Conservation (phyloP, 2,329 filamentous ascomycete genomes). For the Tympanopsis confertula region DNA sequence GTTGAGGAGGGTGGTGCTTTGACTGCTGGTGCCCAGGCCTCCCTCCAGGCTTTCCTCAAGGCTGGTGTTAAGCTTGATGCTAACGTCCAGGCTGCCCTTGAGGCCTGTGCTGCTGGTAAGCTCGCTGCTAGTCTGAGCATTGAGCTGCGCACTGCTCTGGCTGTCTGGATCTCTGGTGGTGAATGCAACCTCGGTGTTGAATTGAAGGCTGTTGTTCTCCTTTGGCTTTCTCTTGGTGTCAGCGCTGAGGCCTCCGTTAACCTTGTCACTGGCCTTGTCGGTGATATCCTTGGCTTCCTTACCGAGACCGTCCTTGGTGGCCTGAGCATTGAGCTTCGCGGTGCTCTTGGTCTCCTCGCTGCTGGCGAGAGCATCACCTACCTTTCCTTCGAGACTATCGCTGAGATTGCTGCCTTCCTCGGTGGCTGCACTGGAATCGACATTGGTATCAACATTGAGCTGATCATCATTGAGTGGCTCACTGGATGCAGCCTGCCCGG, state of each 20-base stretch:
- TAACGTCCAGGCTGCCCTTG: slow-evolving; percentile 14
- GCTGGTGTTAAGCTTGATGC: slow-evolving; percentile 14
- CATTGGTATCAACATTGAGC: not conserved
- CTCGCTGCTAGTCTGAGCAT: slow-evolving; percentile 8
- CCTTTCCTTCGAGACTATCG: slow-evolving; percentile 16
- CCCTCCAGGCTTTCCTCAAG: slow-evolving; percentile 18
- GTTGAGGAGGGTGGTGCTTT: slow-evolving; percentile 16
- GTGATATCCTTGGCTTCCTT: slow-evolving; percentile 16
- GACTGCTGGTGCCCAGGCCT: slow-evolving; percentile 13
- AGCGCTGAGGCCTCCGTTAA: slow-evolving; percentile 13
- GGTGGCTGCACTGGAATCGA: slow-evolving; percentile 9
- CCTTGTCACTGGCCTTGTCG: slow-evolving; percentile 13
- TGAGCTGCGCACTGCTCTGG: slow-evolving; percentile 16
- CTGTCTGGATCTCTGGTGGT: slow-evolving; percentile 16
- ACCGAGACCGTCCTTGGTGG: slow-evolving; percentile 1
- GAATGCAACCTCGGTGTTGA: slow-evolving; percentile 18
- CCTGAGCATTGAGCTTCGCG: slow-evolving; percentile 8
- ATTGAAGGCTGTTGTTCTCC: slow-evolving; percentile 19
- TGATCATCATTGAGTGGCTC: not conserved
- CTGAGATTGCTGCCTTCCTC: slow-evolving; percentile 21
- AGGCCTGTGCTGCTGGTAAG: slow-evolving; percentile 14
- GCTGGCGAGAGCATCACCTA: slow-evolving; percentile 17
- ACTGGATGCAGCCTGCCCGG: not conserved
- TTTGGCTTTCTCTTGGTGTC: slow-evolving; percentile 20
- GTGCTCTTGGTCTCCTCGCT: slow-evolving; percentile 15